Percentiles rank a stretch among this genome's conserved stretches.
These are phyloP conservation scores for Paracoccidioides brasiliensis DNA, from an alignment of 2,329 filamentous ascomycete species.

Conservation along the genomic window DNA sequence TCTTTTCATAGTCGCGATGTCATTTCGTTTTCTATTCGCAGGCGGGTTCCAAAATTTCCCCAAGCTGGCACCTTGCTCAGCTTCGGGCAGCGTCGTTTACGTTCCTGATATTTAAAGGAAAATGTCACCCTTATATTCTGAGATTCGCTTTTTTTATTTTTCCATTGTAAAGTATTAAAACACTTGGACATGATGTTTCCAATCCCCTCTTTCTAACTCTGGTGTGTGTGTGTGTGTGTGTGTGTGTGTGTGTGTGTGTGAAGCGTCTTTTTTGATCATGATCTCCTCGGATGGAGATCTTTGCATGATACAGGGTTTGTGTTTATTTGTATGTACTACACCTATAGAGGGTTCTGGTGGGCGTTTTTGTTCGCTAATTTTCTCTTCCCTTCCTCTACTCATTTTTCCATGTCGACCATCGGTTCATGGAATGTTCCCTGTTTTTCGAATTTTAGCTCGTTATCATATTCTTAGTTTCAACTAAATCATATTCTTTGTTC, in stretches of 20 bases:
- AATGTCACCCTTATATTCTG: not conserved
- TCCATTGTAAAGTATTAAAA: not conserved
- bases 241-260: constrained; percentile 15
- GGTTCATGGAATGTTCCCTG: not conserved
- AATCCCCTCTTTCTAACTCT: constrained; percentile 28
- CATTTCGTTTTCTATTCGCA: not conserved
- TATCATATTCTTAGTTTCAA: not conserved
- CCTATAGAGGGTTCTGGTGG: constrained; percentile 26
- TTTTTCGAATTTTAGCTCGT: not conserved
- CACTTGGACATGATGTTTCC: constrained; percentile 11
- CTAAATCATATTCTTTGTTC: not conserved
- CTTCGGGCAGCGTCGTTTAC: not conserved
- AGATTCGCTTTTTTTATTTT: not conserved
- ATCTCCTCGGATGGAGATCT: constrained; percentile 20
- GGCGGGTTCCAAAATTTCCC: not conserved
- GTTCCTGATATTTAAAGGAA: not conserved
- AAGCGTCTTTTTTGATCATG: constrained; percentile 26
- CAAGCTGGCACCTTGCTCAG: not conserved
- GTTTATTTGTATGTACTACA: constrained; percentile 22
- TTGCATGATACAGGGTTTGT: constrained; percentile 30
- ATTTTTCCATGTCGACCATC: not conserved
- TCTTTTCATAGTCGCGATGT: constrained; percentile 30
- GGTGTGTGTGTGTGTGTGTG: constrained; percentile 18
- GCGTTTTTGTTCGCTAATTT: constrained; percentile 4
- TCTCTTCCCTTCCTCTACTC: not conserved